Conservation (phyloP, 192 early-diverging fungal species). For the Backusella mclennaniae region DNA sequence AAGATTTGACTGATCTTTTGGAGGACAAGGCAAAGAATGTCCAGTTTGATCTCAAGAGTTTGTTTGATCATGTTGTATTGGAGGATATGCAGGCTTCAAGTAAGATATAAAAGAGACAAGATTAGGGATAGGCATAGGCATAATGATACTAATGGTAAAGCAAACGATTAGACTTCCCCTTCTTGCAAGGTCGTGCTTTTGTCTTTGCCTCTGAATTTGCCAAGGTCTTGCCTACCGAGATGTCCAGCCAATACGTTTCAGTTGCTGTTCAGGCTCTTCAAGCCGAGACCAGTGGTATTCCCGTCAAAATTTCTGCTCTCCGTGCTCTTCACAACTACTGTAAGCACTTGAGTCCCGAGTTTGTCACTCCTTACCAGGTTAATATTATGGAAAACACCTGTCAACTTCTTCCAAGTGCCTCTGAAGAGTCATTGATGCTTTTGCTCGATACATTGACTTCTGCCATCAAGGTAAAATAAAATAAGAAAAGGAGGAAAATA, state of each 20-base stretch:
- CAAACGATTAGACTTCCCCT: conserved; percentile 57
- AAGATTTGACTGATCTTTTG: conserved; percentile 56
- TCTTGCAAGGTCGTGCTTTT: conserved; percentile 88
- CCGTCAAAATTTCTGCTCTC: conserved; percentile 69
- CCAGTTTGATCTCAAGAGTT: conserved; percentile 67
- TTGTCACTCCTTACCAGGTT: conserved; percentile 53
- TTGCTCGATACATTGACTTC: conserved; percentile 65
- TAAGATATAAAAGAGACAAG: conserved; percentile 18
- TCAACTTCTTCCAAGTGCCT: conserved; percentile 52
- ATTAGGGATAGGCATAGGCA: too few species aligned
- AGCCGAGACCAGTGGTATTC: conserved; percentile 45
- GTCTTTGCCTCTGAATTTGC: conserved; percentile 86
- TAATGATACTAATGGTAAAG: not conserved
- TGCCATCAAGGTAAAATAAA: conserved; percentile 53
- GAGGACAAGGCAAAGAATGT: conserved; percentile 39
- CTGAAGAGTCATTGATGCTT: conserved; percentile 65
- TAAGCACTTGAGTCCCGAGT: conserved; percentile 48
- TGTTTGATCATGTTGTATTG: conserved; percentile 84
- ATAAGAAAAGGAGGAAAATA: not conserved
- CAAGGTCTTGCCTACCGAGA: conserved; percentile 60
- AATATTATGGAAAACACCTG: conserved; percentile 62
- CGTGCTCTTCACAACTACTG: conserved; percentile 64
- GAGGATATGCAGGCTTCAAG: conserved; percentile 60
- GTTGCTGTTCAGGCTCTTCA: conserved; percentile 75
- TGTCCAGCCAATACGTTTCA: conserved; percentile 69